A percentile compares a stretch with the other conserved stretches of the same genome.
Conservation (phyloP, 345 rosid genomes). For the Cardamine occulta region DNA sequence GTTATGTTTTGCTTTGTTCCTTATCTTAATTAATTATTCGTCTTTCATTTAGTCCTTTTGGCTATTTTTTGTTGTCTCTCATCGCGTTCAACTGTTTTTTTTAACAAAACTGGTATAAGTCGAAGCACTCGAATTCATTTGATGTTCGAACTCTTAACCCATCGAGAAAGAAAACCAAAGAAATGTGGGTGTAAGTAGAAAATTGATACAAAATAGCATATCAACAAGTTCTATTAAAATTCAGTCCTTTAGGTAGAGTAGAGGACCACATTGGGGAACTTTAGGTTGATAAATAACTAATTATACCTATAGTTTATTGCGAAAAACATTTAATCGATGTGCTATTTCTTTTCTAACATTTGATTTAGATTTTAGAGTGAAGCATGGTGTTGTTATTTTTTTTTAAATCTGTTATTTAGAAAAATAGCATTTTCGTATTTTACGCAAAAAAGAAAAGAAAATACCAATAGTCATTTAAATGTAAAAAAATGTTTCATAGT, state of each 20-base stretch:
- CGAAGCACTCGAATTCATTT: not conserved
- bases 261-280: not conserved
- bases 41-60: conserved; percentile 6
- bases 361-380: not conserved
- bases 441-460: not conserved
- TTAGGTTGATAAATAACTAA: not conserved
- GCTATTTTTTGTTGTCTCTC: not conserved
- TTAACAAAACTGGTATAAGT: not conserved
- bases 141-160: not conserved
- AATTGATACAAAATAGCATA: not conserved
- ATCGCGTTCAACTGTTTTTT: too few relatives aligned
- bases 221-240: not conserved
- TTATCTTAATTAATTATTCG: conserved; percentile 13
- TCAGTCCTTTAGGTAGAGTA: not conserved
- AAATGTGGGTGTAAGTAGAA: not conserved
- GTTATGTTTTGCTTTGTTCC: conserved; percentile 9
- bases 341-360: not conserved
- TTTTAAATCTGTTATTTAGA: not conserved
- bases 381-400: not conserved
- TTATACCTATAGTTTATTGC: not conserved
- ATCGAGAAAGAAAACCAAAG: not conserved
- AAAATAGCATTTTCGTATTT: not conserved
- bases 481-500: not conserved
- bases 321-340: not conserved
- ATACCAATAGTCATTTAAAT: not conserved